Percentiles rank a stretch among this genome's conserved stretches.
phyloP scores from a whole-genome alignment of 1,284 basidiomycete genomes.

The Rhodotorula glutinis region DNA sequence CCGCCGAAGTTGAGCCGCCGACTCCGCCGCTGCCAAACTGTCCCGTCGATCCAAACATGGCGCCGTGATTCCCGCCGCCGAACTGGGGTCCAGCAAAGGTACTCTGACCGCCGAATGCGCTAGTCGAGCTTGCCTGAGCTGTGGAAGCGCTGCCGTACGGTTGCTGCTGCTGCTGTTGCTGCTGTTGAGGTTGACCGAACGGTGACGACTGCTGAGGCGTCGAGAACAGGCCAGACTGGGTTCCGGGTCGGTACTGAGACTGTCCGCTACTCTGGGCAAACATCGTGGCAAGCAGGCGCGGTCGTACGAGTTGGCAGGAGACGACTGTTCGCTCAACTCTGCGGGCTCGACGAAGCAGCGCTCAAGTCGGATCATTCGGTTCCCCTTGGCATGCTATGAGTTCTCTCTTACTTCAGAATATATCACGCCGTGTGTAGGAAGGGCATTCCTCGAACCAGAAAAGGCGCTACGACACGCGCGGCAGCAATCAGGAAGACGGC shows the following conservation, averaged over 20 bases:
- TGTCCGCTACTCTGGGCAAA: slow-evolving; percentile 10
- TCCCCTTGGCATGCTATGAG: no score
- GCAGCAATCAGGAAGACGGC: no score
- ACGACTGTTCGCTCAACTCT: neutral
- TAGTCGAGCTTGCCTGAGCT: neutral
- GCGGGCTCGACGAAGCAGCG: no score
- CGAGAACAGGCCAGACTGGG: slow-evolving; percentile 5
- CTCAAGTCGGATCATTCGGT: no score
- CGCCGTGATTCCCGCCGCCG: slow-evolving; percentile 21
- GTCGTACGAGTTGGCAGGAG: neutral
- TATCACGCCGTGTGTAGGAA: no score
- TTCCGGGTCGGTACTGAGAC: slow-evolving; percentile 15
- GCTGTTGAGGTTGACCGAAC: slow-evolving; percentile 21
- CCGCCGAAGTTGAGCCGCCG: neutral
- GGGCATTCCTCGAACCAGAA: no score
- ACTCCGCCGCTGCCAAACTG: slow-evolving; percentile 12
- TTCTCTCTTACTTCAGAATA: no score
- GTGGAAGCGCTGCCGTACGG: neutral
- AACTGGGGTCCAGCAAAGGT: slow-evolving; percentile 28
- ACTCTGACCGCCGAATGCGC: slow-evolving; percentile 1
- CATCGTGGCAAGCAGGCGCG: neutral
- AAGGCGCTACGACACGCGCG: no score
- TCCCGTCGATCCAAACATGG: neutral
- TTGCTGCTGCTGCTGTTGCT: neutral
- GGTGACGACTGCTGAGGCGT: slow-evolving; percentile 4